Conservation (phyloP, 1,284 basidiomycete genomes). For the Lignosus rhinocerotis region DNA sequence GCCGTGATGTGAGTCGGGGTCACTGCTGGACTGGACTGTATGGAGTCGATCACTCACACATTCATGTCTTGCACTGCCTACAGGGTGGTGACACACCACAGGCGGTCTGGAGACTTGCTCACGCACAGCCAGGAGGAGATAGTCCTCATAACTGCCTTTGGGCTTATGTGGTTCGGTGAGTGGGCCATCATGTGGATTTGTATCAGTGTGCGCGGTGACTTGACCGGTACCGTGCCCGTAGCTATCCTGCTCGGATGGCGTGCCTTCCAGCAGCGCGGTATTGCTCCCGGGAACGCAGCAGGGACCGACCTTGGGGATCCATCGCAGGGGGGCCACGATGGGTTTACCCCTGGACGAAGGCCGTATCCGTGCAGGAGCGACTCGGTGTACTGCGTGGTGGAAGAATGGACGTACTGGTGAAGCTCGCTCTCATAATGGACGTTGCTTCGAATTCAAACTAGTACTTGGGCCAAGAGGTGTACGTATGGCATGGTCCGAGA, state of each 20-base stretch:
- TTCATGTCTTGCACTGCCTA: conserved; percentile 10
- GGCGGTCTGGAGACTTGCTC: conserved; percentile 52
- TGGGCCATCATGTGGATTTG: background rate
- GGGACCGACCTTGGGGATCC: conserved; percentile 18
- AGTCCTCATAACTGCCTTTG: conserved; percentile 66
- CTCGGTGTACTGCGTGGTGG: conserved; percentile 66
- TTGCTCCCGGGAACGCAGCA: conserved; percentile 15
- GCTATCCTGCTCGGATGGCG: conserved; percentile 37
- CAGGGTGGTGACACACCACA: conserved; percentile 67
- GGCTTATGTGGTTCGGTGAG: conserved; percentile 73
- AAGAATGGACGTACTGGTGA: conserved; percentile 70
- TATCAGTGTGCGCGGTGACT: background rate
- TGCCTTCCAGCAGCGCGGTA: conserved; percentile 24
- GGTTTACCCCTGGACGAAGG: conserved; percentile 35
- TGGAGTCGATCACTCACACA: conserved; percentile 7
- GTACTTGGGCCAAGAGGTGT: too few species aligned
- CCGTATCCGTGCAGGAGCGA: conserved; percentile 58
- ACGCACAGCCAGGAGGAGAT: conserved; percentile 71
- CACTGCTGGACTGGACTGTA: background rate
- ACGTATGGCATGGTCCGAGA: too few species aligned
- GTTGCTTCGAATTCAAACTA: too few species aligned
- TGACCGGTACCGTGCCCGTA: conserved; percentile 12
- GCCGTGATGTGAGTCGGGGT: conserved; percentile 57
- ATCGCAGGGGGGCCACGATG: conserved; percentile 25
- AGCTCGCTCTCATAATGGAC: background rate